Percentiles rank a stretch among this genome's conserved stretches.
Conservation (phyloP, 208 protist species). For the Entamoeba histolytica region DNA sequence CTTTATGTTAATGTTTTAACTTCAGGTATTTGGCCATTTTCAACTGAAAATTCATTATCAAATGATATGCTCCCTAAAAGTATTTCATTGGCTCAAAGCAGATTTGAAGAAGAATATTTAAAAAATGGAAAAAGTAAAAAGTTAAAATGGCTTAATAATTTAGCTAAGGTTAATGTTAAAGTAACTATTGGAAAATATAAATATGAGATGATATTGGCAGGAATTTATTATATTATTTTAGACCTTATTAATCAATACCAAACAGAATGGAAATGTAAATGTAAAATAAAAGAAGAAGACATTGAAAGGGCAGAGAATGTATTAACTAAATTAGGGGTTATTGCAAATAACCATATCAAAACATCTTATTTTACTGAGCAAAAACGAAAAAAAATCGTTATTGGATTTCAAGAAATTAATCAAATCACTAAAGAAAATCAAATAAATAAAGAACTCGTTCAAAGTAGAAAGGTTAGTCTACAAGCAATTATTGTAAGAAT, state of each 20-base stretch:
- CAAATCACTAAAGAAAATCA: background rate
- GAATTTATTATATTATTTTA: background rate
- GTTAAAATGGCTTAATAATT: background rate
- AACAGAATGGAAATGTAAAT: background rate
- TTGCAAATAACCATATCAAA: background rate
- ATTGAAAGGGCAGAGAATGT: background rate
- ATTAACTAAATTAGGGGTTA: background rate
- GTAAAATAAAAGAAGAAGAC: background rate
- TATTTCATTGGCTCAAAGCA: background rate
- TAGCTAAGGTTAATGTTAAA: background rate
- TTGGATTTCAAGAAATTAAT: background rate
- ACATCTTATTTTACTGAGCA: background rate
- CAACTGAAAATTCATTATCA: background rate
- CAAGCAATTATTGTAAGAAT: background rate
- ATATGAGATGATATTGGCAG: background rate
- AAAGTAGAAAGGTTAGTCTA: background rate
- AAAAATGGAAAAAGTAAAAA: background rate
- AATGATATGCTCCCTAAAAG: background rate
- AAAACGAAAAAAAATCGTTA: background rate
- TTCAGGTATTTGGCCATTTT: background rate
- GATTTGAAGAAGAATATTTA: background rate
- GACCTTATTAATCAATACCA: background rate
- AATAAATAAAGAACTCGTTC: background rate
- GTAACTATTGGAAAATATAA: background rate
- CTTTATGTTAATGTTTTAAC: background rate